A percentile compares a stretch with the other conserved stretches of the same genome.
Conservation (phyloP, 2,329 filamentous ascomycete species). For the Trichophyton simii region DNA sequence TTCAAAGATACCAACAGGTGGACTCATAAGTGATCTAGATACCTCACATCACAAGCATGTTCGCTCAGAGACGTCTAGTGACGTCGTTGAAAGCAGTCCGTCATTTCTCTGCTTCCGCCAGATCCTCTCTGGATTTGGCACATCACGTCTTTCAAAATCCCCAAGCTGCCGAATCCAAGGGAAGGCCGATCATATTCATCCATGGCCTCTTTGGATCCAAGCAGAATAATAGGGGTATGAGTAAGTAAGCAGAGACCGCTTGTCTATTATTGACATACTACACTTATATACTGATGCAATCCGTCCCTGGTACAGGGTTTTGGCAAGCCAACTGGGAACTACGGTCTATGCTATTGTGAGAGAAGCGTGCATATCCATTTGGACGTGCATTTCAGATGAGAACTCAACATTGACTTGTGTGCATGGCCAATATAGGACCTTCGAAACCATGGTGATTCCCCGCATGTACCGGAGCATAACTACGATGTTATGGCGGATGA, state of each 20-base stretch:
- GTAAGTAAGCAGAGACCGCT: conserved; percentile 53
- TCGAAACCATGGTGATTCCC: conserved; percentile 82
- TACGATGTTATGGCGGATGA: conserved; percentile 70
- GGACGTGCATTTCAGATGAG: not conserved
- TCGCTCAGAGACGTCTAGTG: not conserved
- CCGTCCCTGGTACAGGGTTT: conserved; percentile 42
- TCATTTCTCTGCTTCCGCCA: not conserved
- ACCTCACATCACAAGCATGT: not conserved
- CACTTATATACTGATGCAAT: not conserved
- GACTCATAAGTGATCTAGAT: not conserved
- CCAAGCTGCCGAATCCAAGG: not conserved
- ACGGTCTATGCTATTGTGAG: conserved; percentile 65
- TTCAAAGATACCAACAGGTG: not conserved
- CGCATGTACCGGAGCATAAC: conserved; percentile 59
- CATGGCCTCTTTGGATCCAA: conserved; percentile 89
- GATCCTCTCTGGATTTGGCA: conserved; percentile 4
- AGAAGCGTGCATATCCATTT: not conserved
- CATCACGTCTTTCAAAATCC: conserved; percentile 7
- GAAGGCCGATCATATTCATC: conserved; percentile 60
- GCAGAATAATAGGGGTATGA: conserved; percentile 76
- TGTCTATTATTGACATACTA: not conserved
- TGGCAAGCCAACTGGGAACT: conserved; percentile 62
- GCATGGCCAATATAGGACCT: conserved; percentile 48
- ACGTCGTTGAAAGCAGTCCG: not conserved
- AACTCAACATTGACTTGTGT: not conserved